phyloP scores from a whole-genome alignment of 345 rosid genomes.

The Gossypium stocksii region DNA sequence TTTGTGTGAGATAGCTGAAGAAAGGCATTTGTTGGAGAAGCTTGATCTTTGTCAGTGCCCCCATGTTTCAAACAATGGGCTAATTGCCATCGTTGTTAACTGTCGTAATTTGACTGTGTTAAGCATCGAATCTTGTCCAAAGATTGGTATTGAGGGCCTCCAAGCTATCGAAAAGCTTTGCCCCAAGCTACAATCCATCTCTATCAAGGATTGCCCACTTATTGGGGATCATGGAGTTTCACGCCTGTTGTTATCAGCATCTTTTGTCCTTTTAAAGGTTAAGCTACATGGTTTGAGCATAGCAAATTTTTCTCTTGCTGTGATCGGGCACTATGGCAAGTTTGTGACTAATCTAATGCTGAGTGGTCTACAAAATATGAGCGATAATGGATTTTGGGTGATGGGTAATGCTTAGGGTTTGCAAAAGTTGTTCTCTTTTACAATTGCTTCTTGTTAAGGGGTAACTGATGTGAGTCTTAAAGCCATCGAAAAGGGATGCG shows the following conservation, averaged over 20 bases:
- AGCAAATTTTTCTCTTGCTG: constrained; percentile 69
- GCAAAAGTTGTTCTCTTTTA: constrained; percentile 40
- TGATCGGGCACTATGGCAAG: constrained; percentile 67
- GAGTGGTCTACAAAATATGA: constrained; percentile 45
- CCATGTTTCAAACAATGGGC: constrained; percentile 49
- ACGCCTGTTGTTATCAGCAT: constrained; percentile 45
- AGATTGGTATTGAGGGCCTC: constrained; percentile 57
- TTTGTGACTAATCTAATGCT: constrained; percentile 43
- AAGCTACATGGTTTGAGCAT: constrained; percentile 65
- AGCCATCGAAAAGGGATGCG: constrained; percentile 50
- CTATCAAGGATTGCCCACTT: constrained; percentile 64
- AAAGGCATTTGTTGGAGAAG: constrained; percentile 58
- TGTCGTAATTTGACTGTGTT: constrained; percentile 53
- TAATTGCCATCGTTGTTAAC: constrained; percentile 51
- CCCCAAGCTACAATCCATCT: constrained; percentile 41
- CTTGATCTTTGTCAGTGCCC: constrained; percentile 63
- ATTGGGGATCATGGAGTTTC: constrained; percentile 70
- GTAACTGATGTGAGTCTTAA: constrained; percentile 58
- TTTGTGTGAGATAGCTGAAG: constrained; percentile 48
- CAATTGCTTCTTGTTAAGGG: constrained; percentile 52
- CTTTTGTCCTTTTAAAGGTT: constrained; percentile 41
- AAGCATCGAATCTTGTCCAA: constrained; percentile 50
- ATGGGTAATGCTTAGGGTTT: constrained; percentile 75
- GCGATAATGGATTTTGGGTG: constrained; percentile 75
- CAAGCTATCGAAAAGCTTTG: constrained; percentile 59